Evolutionary conservation across 495 filamentous ascomycete genomes (phyloP).

Genomic region (Hypoxylon lenormandii): DNA sequence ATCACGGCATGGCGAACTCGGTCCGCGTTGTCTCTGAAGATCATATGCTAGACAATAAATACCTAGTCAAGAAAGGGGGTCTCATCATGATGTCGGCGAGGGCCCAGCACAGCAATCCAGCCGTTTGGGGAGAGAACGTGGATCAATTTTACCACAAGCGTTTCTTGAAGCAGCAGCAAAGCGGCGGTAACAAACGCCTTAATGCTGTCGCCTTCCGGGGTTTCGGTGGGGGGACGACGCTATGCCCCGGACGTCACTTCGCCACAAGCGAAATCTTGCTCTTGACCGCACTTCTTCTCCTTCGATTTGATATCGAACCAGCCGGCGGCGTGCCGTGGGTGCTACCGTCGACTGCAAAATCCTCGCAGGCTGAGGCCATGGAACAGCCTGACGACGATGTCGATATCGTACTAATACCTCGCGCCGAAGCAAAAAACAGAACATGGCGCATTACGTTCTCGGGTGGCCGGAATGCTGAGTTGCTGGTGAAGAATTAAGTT

Average conservation of each 20-base stretch:
- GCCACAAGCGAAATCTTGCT: constrained; percentile 47
- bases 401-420: constrained; percentile 41
- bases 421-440: constrained; percentile 24
- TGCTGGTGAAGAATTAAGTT: too few relatives aligned
- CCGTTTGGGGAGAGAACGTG: constrained; percentile 42
- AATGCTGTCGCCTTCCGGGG: constrained; percentile 46
- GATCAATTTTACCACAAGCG: constrained; percentile 40
- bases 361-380: constrained; percentile 44
- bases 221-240: constrained; percentile 47
- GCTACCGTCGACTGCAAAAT: constrained; percentile 27
- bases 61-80: constrained; percentile 49
- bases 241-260: constrained; percentile 53
- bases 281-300: constrained; percentile 17
- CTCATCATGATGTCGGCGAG: constrained; percentile 35
- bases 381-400: constrained; percentile 42
- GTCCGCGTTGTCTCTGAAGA: constrained; percentile 43
- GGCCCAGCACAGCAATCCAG: constrained; percentile 26
- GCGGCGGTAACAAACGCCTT: not conserved
- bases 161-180: constrained; percentile 30
- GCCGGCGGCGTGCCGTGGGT: constrained; percentile 2
- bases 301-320: constrained; percentile 33
- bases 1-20: constrained; percentile 19
- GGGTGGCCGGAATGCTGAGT: constrained; percentile 14
- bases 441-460: constrained; percentile 52
- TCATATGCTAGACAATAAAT: constrained; percentile 43